These are phyloP conservation scores for Eutrema heterophyllum DNA, from an alignment of 345 rosid genomes.

Conservation along the genomic window DNA sequence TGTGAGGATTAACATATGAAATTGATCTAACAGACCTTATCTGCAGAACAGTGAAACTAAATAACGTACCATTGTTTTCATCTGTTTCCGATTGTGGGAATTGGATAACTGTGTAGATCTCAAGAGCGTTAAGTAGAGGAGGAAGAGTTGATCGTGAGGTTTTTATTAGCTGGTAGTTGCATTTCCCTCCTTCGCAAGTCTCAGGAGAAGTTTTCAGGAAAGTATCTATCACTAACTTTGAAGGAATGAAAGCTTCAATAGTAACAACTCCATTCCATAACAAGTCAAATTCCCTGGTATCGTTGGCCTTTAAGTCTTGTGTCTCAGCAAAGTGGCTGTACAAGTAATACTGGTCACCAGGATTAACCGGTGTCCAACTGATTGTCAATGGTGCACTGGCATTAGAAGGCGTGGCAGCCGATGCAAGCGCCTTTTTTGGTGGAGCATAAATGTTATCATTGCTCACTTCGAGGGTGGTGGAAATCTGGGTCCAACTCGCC, in stretches of 20 bases:
- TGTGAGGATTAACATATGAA: constrained; percentile 14
- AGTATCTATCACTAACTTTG: constrained; percentile 14
- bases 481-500: background rate
- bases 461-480: background rate
- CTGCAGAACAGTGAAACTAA: background rate
- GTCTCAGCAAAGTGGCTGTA: constrained; percentile 43
- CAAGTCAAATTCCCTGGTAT: constrained; percentile 29
- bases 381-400: background rate
- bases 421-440: constrained; percentile 25
- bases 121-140: constrained; percentile 35
- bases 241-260: constrained; percentile 15
- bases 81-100: constrained; percentile 13
- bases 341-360: constrained; percentile 4
- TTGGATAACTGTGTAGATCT: constrained; percentile 18
- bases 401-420: constrained; percentile 23
- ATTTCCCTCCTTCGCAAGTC: background rate
- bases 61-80: constrained; percentile 24
- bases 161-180: background rate
- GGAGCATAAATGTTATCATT: background rate
- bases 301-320: constrained; percentile 13
- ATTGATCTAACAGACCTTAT: background rate
- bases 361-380: background rate
- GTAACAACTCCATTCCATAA: background rate
- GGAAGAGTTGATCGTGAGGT: constrained; percentile 28
- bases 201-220: background rate